phyloP scores from a whole-genome alignment of 768 basidiomycete species.

The Serpula lacrymans region DNA sequence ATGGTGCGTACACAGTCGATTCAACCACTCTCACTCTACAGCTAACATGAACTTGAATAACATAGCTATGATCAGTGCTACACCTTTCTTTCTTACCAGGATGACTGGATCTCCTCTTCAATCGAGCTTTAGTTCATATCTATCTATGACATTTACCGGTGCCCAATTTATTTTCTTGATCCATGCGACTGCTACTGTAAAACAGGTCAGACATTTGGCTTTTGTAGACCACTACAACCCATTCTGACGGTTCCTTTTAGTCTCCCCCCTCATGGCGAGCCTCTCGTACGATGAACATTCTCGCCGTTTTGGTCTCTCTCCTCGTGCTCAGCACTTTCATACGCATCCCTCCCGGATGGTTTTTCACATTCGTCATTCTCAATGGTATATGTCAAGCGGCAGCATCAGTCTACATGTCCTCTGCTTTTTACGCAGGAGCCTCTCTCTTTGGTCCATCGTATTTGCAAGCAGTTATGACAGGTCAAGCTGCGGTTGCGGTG shows the following conservation, averaged over 20 bases:
- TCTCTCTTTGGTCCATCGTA: conserved; percentile 68
- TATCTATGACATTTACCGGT: conserved; percentile 60
- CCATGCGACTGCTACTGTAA: conserved; percentile 68
- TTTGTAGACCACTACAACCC: neutral
- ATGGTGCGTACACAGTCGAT: conserved; percentile 50
- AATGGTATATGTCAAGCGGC: conserved; percentile 58
- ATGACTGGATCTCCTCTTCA: conserved; percentile 56
- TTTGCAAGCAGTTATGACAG: conserved; percentile 71
- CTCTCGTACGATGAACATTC: conserved; percentile 45
- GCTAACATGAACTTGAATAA: conserved; percentile 1
- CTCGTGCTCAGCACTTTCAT: conserved; percentile 62
- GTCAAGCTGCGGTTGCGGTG: conserved; percentile 78
- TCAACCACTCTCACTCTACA: neutral
- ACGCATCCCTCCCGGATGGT: conserved; percentile 45
- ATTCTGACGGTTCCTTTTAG: conserved; percentile 31
- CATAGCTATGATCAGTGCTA: conserved; percentile 83
- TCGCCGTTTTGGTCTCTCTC: conserved; percentile 52
- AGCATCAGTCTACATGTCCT: conserved; percentile 71
- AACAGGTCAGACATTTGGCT: conserved; percentile 50
- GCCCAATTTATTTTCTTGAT: conserved; percentile 69
- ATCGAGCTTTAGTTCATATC: conserved; percentile 61
- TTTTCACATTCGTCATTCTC: conserved; percentile 60
- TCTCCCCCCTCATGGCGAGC: conserved; percentile 57
- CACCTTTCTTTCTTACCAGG: conserved; percentile 75
- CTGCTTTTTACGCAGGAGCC: conserved; percentile 66